phyloP scores from a whole-genome alignment of 306 rosid species.

The Cicer pinnatifidum region DNA sequence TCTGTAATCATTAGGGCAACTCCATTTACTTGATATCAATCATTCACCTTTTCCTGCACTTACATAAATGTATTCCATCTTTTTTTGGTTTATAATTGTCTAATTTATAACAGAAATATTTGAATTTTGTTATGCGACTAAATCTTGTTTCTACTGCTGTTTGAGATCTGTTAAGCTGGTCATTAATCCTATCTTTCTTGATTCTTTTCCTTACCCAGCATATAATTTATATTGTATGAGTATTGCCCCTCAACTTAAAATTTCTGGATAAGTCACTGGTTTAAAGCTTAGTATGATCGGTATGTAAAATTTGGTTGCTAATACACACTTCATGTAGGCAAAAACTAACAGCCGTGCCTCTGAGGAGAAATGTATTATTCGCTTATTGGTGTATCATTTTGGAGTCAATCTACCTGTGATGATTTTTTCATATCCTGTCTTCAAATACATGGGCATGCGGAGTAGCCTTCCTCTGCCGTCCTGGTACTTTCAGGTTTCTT shows the following conservation, averaged over 20 bases:
- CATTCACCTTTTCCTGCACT: neutral
- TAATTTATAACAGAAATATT: too few species aligned
- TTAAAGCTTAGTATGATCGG: neutral
- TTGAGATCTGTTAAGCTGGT: neutral
- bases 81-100: too few species aligned
- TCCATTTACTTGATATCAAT: slow-evolving; percentile 6
- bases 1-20: neutral
- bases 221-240: neutral
- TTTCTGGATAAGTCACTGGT: neutral
- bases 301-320: slow-evolving; percentile 24
- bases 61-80: neutral
- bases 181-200: neutral
- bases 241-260: neutral
- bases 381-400: slow-evolving; percentile 78
- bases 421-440: slow-evolving; percentile 82
- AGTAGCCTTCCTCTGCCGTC: slow-evolving; percentile 91
- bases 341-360: slow-evolving; percentile 85
- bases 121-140: neutral
- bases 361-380: slow-evolving; percentile 87
- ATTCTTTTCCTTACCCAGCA: neutral
- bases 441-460: slow-evolving; percentile 87
- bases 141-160: neutral
- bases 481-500: slow-evolving; percentile 95
- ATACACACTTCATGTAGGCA: slow-evolving; percentile 57
- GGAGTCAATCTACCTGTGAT: slow-evolving; percentile 93